Evolutionary conservation across 352 stramenopile species (phyloP).

Genomic region (Globisporangium alternatum): DNA sequence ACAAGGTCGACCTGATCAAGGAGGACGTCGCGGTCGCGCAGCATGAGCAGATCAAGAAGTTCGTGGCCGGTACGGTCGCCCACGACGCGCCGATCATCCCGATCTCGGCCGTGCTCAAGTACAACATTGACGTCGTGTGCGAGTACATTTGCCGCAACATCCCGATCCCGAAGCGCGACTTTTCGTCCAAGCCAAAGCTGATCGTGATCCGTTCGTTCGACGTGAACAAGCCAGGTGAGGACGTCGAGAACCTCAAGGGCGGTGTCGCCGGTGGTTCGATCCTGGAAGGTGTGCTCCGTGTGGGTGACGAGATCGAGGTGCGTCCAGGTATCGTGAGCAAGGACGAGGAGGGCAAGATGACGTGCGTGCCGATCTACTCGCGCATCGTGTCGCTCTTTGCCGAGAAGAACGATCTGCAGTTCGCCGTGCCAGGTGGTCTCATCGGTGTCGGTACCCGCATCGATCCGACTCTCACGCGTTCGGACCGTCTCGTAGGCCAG

Average conservation of each 20-base stretch:
- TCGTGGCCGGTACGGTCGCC: constrained; percentile 88
- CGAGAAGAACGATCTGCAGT: constrained; percentile 99
- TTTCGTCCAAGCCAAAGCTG: constrained; percentile 96
- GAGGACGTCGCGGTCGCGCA: constrained; percentile 96
- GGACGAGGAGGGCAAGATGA: constrained; percentile 95
- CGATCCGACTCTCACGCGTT: constrained; percentile 98
- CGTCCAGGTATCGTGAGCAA: constrained; percentile 99
- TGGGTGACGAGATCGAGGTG: constrained; percentile 99
- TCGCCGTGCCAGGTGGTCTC: constrained; percentile 97
- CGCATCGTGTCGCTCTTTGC: constrained; percentile 97
- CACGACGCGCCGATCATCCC: constrained; percentile 98
- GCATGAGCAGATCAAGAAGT: constrained; percentile 96
- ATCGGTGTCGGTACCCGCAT: constrained; percentile 99
- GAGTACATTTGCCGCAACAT: constrained; percentile 99
- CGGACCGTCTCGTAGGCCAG: constrained; percentile 99
- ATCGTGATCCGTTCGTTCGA: constrained; percentile 99
- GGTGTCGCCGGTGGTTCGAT: constrained; percentile 91
- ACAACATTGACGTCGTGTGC: constrained; percentile 99
- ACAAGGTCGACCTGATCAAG: constrained; percentile 99
- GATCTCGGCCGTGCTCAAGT: constrained; percentile 99
- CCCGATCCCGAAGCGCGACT: constrained; percentile 97
- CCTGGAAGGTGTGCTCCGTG: constrained; percentile 95
- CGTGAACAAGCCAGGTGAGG: constrained; percentile 99
- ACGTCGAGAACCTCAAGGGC: constrained; percentile 96
- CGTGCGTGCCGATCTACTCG: constrained; percentile 92